Evolutionary conservation across 148 eudicot species (phyloP), one percentile per base, ranked within the genome.

Genomic region (Polygonum maritimum): DNA sequence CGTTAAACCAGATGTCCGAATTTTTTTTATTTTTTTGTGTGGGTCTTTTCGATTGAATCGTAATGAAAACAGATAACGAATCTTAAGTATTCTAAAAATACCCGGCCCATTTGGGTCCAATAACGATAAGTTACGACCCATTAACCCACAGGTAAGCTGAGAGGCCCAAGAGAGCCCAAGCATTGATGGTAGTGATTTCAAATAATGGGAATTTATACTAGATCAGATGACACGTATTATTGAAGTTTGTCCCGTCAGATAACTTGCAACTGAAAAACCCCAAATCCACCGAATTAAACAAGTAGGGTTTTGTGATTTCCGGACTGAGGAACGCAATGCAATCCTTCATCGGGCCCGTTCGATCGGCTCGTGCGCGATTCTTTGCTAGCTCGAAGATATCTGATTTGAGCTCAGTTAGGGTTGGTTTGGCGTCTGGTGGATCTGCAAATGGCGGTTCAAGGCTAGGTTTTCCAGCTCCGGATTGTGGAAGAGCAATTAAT

Each of bases 281-380:
- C 70, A 33, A 65, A 65, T 2, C 41, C 7, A 33, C 70, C 35
- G 33, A 63, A 63, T 13, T 63, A 12, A 18, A n/a, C 2, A 33
- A 63, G n/a, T 65, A 65, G 70, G 71, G 71, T 67, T 67, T 67
- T 67, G 45, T 36, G 71, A 35, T 67, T 15, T 36, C 71, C 71
- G 71, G 44, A 19, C 44, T 13, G 44, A 35, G 71, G 44, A 67
- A 35, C 71, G 21, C 36, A 9, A 36, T 67, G 71, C 71, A 67
- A 67, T 67, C 71, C 15, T 36, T 67, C 45, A 36, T 67, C 19
- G 71, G 71, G 44, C 44, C 71, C 39, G 71, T 16, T 67, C 71
- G 71, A 67, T 67, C 71, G 71, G 71, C 21, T 36, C 71, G 69
- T 62, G 38, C 71, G 9, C 71, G 71, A 16, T 35, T n/a, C 44